Base-by-base conservation (phyloP, 768 basidiomycete species). In the Naganishia vaughanmartiniae region DNA sequence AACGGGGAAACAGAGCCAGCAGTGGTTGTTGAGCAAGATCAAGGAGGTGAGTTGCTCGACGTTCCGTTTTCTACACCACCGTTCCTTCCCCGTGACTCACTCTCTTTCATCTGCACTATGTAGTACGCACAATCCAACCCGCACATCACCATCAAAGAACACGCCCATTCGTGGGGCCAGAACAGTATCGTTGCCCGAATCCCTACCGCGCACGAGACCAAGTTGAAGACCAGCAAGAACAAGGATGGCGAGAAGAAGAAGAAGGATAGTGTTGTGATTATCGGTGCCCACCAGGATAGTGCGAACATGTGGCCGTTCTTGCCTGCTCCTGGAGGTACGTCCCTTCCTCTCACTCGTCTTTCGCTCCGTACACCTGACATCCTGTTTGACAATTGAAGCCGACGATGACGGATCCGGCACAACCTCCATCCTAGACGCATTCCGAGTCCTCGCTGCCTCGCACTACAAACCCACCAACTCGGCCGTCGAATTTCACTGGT, bases 161-260 rank as follows among this genome's bases (percentile, higher is more conserved):
- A 93, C 75, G 68, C 82, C 58, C 92, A 93, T 79, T 82, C 87
- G 2, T 93, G 92, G 93, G 89, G 88, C 12, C 93, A 96, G 84
- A 89, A 90, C 80, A 86, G 86, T 65, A 87, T 81, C 66, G 77
- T 81, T 57, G 75, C 74, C 4, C 71, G 60, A 30, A 71, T 80
- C 69, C 69, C 70, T 2, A 72, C 76, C 9, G 48, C 60, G 39
- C 34, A 67, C 53, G 70, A 31, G 7, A 31, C 21, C 14, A 48
- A 45, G 34, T 26, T 30, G 3, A 74, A 74, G 53, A 69, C 74
- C 10, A 55, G 71, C 36, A 60, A 42, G 21, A 54, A 54, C 12
- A 67, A 45, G n/a, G 42, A 45, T 9, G 60, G 26, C 31, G 26
- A 45, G 17, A 63, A 63, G 42, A 45, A 46, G 39, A 42, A 30